phyloP scores from a whole-genome alignment of 257 asterid genomes.

The Gentiana straminea region DNA sequence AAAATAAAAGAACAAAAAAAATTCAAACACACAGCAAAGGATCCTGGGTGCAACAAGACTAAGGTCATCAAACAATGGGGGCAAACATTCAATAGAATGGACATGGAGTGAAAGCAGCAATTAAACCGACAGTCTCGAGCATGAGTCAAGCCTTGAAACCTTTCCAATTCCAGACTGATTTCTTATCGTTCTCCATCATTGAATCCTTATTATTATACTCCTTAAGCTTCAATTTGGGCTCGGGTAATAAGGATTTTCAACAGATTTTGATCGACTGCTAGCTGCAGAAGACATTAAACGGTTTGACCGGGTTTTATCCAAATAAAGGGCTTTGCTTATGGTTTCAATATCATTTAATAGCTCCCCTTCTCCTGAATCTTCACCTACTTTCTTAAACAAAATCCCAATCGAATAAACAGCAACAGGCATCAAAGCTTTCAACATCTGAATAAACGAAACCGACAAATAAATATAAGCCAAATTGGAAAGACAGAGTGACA shows the following conservation, averaged over 20 bases:
- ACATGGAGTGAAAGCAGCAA: conserved; percentile 66
- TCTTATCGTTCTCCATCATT: conserved; percentile 53
- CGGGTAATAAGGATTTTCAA: conserved; percentile 45
- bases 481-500: conserved; percentile 60
- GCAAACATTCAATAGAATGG: conserved; percentile 73
- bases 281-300: conserved; percentile 52
- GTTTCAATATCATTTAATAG: conserved; percentile 67
- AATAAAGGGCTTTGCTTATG: conserved; percentile 50
- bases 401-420: conserved; percentile 58
- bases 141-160: conserved; percentile 63
- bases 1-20: no score
- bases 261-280: conserved; percentile 78
- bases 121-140: conserved; percentile 53
- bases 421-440: conserved; percentile 67
- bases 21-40: no score
- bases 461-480: conserved; percentile 66
- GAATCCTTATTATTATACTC: conserved; percentile 33
- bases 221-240: conserved; percentile 38
- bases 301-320: conserved; percentile 40
- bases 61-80: conserved; percentile 39
- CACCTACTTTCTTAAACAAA: conserved; percentile 43
- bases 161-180: conserved; percentile 93
- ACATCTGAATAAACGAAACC: conserved; percentile 66
- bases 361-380: conserved; percentile 51
- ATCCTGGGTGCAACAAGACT: conserved; percentile 74